Evolutionary conservation across 345 rosid genomes (phyloP).

Genomic region (Citrus maxima): DNA sequence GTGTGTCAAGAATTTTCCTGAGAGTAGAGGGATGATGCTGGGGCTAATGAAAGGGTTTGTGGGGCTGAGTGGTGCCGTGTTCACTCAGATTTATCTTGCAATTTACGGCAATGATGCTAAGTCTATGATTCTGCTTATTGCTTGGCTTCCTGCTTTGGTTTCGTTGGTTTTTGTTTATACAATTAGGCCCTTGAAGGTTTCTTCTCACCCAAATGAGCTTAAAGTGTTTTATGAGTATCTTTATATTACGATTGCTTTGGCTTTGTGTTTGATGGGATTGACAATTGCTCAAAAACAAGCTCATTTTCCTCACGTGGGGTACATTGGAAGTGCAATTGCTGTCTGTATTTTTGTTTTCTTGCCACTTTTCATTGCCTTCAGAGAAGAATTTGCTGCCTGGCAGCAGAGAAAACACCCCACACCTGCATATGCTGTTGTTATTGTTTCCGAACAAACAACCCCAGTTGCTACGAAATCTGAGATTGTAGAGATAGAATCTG

Average conservation of each 20-base stretch:
- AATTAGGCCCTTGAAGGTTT: constrained; percentile 37
- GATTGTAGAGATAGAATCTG: neutral
- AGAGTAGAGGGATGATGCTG: constrained; percentile 48
- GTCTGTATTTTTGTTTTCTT: constrained; percentile 40
- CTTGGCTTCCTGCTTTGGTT: constrained; percentile 50
- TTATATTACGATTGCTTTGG: constrained; percentile 49
- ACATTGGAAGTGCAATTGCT: constrained; percentile 35
- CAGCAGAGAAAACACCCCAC: constrained; percentile 8
- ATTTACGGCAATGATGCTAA: constrained; percentile 37
- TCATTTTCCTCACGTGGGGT: constrained; percentile 30
- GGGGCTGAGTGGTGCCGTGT: constrained; percentile 48
- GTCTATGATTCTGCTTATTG: constrained; percentile 50
- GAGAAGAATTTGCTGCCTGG: constrained; percentile 47
- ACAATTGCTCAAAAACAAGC: constrained; percentile 39
- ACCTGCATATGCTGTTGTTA: neutral
- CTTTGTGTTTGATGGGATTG: constrained; percentile 45
- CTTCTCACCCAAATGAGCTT: constrained; percentile 41
- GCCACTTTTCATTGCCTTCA: constrained; percentile 41
- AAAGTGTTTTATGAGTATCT: constrained; percentile 49
- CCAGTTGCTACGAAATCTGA: neutral
- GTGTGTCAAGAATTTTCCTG: constrained; percentile 59
- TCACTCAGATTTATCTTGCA: constrained; percentile 46
- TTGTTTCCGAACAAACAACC: neutral
- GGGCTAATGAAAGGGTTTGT: constrained; percentile 55
- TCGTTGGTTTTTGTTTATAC: constrained; percentile 42